Evolutionary conservation across 306 rosid genomes (phyloP).

Genomic region (Trichosanthes cucumerina): DNA sequence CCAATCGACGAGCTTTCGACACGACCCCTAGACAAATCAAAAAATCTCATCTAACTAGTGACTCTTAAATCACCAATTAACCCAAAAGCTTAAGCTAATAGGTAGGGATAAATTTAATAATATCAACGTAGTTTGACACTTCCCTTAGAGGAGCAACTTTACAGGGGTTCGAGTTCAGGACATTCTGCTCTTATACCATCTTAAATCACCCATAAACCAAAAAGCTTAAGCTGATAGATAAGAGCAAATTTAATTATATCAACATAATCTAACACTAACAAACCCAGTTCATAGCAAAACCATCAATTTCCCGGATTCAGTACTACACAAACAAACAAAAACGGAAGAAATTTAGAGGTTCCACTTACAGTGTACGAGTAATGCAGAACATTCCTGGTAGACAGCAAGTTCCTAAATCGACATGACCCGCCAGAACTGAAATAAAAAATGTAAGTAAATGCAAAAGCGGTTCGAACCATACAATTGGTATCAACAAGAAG

Average conservation of each 20-base stretch:
- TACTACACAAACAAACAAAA: not conserved
- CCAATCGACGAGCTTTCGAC: not conserved
- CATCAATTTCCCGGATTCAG: not conserved
- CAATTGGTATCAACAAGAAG: not conserved
- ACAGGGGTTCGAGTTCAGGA: too few relatives aligned
- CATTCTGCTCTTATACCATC: too few relatives aligned
- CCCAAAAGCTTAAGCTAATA: too few relatives aligned
- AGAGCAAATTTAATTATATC: too few relatives aligned
- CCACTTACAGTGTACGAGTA: slow-evolving; percentile 7
- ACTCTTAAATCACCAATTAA: too few relatives aligned
- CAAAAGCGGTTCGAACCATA: not conserved
- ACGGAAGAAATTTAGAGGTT: not conserved
- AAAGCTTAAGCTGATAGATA: too few relatives aligned
- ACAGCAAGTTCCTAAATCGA: not conserved
- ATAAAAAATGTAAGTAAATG: not conserved
- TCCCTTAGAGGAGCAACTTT: too few relatives aligned
- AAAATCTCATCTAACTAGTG: not conserved
- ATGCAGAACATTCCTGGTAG: not conserved
- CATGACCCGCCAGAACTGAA: not conserved
- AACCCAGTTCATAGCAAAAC: not conserved
- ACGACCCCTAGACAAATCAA: not conserved
- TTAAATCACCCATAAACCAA: too few relatives aligned
- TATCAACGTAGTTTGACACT: too few relatives aligned
- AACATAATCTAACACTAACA: not conserved
- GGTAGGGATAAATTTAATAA: too few relatives aligned